Conservation (phyloP, 495 filamentous ascomycete species). For the Trypethelium eluteriae region DNA sequence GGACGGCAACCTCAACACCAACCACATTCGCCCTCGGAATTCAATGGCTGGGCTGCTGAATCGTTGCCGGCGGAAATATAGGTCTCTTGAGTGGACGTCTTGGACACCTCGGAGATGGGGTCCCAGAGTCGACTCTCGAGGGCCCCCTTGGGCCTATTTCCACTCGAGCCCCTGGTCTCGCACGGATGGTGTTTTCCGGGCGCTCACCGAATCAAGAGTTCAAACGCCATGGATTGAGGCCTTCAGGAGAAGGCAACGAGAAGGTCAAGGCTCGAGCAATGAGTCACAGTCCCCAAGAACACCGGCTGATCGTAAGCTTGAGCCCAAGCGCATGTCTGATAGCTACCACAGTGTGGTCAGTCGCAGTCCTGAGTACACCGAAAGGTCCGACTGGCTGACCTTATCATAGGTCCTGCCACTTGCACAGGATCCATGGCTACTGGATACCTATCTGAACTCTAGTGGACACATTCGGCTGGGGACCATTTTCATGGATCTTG, state of each 20-base stretch:
- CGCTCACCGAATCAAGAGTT: slow-evolving; percentile 48
- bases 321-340: slow-evolving; percentile 58
- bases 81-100: neutral
- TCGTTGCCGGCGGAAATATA: neutral
- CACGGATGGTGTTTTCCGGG: slow-evolving; percentile 49
- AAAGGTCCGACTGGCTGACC: slow-evolving; percentile 22
- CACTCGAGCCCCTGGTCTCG: slow-evolving; percentile 18
- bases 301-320: slow-evolving; percentile 42
- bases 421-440: slow-evolving; percentile 61
- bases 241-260: slow-evolving; percentile 45
- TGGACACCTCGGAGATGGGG: neutral
- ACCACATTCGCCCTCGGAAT: neutral
- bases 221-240: slow-evolving; percentile 67
- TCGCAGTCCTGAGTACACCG: slow-evolving; percentile 12
- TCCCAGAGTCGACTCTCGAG: neutral
- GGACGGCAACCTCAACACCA: neutral
- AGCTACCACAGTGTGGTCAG: slow-evolving; percentile 56
- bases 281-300: slow-evolving; percentile 28
- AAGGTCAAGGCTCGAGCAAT: slow-evolving; percentile 30
- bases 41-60: neutral
- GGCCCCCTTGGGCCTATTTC: slow-evolving; percentile 14
- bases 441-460: slow-evolving; percentile 61
- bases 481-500: slow-evolving; percentile 71
- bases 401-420: slow-evolving; percentile 52
- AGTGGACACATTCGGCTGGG: slow-evolving; percentile 62